Evolutionary conservation across 75 land plant genomes (phyloP).

Genomic region (Larix kaempferi): DNA sequence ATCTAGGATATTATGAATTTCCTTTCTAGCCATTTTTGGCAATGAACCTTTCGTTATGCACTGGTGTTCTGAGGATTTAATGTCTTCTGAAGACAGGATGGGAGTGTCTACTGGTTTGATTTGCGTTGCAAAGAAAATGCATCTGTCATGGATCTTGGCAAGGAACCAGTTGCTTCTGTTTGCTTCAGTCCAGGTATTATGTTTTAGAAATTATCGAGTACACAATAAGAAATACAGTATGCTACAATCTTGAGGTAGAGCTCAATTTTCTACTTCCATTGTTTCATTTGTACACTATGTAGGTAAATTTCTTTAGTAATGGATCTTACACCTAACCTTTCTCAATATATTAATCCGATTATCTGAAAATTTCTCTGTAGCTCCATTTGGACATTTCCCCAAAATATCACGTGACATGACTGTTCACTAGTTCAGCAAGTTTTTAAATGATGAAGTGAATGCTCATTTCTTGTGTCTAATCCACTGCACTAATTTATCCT

Average conservation of each 20-base stretch:
- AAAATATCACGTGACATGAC: too few relatives aligned
- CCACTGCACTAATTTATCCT: too few relatives aligned
- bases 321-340: neutral
- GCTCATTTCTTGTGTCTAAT: too few relatives aligned
- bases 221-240: neutral
- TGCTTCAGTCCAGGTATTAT: conserved; percentile 53
- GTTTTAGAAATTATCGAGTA: neutral
- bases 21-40: neutral
- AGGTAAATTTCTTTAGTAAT: neutral
- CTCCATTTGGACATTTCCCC: too few relatives aligned
- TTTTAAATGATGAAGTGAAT: too few relatives aligned
- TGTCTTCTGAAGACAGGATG: conserved; percentile 38
- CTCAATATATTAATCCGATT: neutral
- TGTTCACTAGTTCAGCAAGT: too few relatives aligned
- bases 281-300: neutral
- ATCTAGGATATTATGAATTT: neutral
- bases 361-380: too few relatives aligned
- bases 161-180: conserved; percentile 43
- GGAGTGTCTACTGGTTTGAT: conserved; percentile 53
- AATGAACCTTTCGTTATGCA: neutral
- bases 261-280: neutral
- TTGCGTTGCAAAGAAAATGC: conserved; percentile 50
- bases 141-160: conserved; percentile 30
- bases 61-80: neutral
- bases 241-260: neutral